Evolutionary conservation across 1,284 basidiomycete species (phyloP).

Genomic region (Puccinia horiana): DNA sequence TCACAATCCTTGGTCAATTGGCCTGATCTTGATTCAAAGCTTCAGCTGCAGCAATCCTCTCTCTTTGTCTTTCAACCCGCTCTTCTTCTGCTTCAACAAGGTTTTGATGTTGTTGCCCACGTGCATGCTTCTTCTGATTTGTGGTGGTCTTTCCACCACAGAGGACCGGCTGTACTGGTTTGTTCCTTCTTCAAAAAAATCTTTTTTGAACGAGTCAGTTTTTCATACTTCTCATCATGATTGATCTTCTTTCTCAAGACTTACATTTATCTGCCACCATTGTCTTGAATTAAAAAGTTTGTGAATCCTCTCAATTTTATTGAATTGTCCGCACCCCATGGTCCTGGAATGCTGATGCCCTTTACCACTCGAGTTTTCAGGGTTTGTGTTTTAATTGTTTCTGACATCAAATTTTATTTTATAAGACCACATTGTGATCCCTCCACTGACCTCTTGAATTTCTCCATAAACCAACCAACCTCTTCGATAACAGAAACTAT

Average conservation of each 20-base stretch:
- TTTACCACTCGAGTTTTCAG: neutral
- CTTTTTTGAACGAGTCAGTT: neutral
- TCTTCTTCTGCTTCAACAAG: neutral
- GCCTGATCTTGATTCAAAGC: neutral
- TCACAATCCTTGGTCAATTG: neutral
- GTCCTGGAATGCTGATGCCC: neutral
- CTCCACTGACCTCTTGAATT: neutral
- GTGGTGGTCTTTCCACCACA: neutral
- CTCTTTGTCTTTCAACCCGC: neutral
- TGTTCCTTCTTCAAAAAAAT: neutral
- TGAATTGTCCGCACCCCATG: neutral
- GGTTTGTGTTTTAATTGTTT: neutral
- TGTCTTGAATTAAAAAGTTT: too few relatives aligned
- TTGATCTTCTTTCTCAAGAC: neutral
- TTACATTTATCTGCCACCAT: neutral
- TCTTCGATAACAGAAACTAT: too few relatives aligned
- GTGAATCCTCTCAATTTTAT: too few relatives aligned
- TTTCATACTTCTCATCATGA: neutral
- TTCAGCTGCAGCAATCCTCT: neutral
- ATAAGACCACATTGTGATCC: neutral
- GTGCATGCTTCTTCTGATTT: conserved; percentile 1
- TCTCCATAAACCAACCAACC: neutral
- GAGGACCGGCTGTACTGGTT: neutral
- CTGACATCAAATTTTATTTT: neutral
- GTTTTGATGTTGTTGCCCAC: neutral